Evolutionary conservation across 1,284 basidiomycete species (phyloP).

Genomic region (Boletus albobrunnescens): DNA sequence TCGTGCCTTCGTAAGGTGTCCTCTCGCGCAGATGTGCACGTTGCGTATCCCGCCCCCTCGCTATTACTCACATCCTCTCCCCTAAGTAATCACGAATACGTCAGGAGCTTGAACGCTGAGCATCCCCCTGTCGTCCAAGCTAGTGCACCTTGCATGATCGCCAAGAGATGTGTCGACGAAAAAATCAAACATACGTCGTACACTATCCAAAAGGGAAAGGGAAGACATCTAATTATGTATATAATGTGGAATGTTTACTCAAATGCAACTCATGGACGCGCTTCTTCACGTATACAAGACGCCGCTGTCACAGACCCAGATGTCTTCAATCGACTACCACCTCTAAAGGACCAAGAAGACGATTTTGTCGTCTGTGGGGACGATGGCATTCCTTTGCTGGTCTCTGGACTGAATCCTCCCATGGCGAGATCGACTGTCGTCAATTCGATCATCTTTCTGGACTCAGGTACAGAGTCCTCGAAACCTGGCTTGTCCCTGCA

Average conservation of each 20-base stretch:
- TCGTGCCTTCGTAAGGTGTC: too few relatives aligned
- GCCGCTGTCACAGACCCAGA: not conserved
- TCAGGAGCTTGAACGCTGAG: too few relatives aligned
- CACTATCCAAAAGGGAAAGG: too few relatives aligned
- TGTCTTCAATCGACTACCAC: not conserved
- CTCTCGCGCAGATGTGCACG: too few relatives aligned
- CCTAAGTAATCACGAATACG: too few relatives aligned
- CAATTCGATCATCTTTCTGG: not conserved
- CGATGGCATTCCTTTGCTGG: not conserved
- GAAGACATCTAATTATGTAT: too few relatives aligned
- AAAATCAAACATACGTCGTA: too few relatives aligned
- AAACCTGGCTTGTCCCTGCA: constrained; percentile 1
- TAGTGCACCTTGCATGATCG: too few relatives aligned
- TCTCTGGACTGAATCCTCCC: constrained; percentile 1
- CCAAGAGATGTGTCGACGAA: not conserved
- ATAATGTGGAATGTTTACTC: too few relatives aligned
- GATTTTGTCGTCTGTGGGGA: not conserved
- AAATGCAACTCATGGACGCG: not conserved
- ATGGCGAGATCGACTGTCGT: constrained; percentile 15
- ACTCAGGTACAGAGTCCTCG: not conserved
- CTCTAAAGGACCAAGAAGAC: constrained; percentile 13
- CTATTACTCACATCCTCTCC: not conserved
- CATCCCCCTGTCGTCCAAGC: too few relatives aligned
- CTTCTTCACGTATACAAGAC: not conserved
- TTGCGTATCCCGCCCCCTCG: not conserved